Evolutionary conservation across 495 filamentous ascomycete species (phyloP), one percentile per base, ranked within the genome.

Genomic region (Parathielavia hyrcaniae): DNA sequence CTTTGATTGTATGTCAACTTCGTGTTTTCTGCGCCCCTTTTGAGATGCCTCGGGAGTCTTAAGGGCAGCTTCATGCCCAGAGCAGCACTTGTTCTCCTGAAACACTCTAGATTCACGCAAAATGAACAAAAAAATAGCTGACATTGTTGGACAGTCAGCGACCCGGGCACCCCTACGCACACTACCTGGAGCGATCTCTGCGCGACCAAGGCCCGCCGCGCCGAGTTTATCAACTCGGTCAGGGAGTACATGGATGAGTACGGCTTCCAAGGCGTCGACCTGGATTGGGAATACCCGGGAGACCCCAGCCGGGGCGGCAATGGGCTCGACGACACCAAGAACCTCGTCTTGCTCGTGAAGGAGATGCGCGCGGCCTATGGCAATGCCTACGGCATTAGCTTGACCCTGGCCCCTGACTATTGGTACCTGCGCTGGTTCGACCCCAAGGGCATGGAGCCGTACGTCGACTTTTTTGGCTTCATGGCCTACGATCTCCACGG

Each of bases 401-500:
- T 81, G 43, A 79, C 79, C 0, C 47, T 64, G 1, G 78, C 77
- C 4, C 61, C 74, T 0, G 69, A 63, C 0, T 82, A 77, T 55
- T 82, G 80, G 79, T 83, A 83, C 59, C 57, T 58, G 34, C 55
- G 71, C 16, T 47, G 64, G 17, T 83, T 83, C 60, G 74, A 83
- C 55, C 23, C 83, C 32, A 55, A 64, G 1, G 55, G 32, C 1
- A 58, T 78, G 19, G 47, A 68, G 17, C 22, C 35, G 16, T 14
- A 65, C 38, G 66, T 76, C 6, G 79, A 83, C 59, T 84, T 70
- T 69, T 65, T 79, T 44, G 84, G 83, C 58, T 0, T 84, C 23
- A 86, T 86, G 82, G 69, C 61, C 2, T 82, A 81, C 61, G 75
- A 80, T 56, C n/a, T 69, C 13, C 69, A 79, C 52, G 74, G 73